Percentiles rank a stretch among this genome's conserved stretches.
These are phyloP conservation scores for Nymphaea colorata DNA, from an alignment of 164 flowering plant genomes.

Conservation along the genomic window DNA sequence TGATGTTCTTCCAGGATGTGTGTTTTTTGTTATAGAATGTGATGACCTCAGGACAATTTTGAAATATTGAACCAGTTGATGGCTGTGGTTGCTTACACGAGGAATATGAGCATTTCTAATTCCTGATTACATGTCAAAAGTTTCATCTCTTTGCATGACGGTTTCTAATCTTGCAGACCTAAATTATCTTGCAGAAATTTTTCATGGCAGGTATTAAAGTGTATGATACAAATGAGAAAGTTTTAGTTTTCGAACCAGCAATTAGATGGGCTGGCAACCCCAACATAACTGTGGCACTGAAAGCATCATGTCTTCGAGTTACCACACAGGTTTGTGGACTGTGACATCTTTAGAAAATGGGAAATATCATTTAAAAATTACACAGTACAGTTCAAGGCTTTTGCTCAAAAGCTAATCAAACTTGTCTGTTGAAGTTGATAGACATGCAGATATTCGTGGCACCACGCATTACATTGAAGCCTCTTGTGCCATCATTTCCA, in stretches of 20 bases:
- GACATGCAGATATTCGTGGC: constrained; percentile 63
- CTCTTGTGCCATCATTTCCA: constrained; percentile 87
- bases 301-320: constrained; percentile 32
- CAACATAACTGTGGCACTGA: constrained; percentile 44
- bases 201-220: constrained; percentile 48
- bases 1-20: too few relatives aligned
- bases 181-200: too few relatives aligned
- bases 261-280: constrained; percentile 90
- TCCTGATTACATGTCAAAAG: too few relatives aligned
- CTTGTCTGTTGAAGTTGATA: constrained; percentile 39
- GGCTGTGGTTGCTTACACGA: too few relatives aligned
- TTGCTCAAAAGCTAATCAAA: background rate
- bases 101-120: too few relatives aligned
- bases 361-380: background rate
- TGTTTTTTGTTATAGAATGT: too few relatives aligned
- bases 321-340: constrained; percentile 51
- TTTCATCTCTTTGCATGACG: too few relatives aligned
- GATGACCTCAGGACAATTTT: too few relatives aligned
- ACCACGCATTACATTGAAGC: constrained; percentile 64
- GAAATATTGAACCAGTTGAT: too few relatives aligned
- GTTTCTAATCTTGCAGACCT: too few relatives aligned
- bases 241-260: constrained; percentile 61
- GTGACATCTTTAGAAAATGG: background rate
- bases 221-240: constrained; percentile 66
- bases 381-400: background rate